These are phyloP conservation scores for Malassezia pachydermatis DNA, from an alignment of 1,284 basidiomycete species.

Conservation along the genomic window DNA sequence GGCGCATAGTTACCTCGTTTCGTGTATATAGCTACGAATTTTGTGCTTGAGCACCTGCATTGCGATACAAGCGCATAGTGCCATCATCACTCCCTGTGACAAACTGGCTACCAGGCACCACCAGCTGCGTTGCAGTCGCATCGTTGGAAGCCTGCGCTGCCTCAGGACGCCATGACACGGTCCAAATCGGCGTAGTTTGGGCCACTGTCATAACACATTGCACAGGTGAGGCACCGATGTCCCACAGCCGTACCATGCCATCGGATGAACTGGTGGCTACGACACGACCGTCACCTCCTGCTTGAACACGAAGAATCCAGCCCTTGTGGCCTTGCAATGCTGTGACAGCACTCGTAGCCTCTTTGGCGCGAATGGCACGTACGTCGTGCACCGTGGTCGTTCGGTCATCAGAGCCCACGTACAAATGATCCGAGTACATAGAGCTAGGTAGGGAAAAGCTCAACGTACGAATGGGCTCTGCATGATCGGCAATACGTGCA, in stretches of 20 bases:
- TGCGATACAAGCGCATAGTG: conserved; percentile 8
- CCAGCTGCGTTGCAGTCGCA: neutral
- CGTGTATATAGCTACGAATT: neutral
- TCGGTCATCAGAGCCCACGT: conserved; percentile 14
- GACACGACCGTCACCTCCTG: conserved; percentile 12
- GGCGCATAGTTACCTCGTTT: neutral
- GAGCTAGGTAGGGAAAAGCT: conserved; percentile 5
- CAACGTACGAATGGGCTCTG: conserved; percentile 11
- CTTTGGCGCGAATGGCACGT: neutral
- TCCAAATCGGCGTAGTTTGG: conserved; percentile 9
- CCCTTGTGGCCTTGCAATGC: conserved; percentile 15
- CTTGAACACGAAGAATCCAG: conserved; percentile 13
- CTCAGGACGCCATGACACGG: conserved; percentile 7
- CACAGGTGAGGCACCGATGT: conserved; percentile 11
- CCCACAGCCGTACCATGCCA: conserved; percentile 8
- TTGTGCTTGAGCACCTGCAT: conserved; percentile 12
- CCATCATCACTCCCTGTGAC: conserved; percentile 11
- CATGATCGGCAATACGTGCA: conserved; percentile 7
- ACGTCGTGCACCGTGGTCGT: conserved; percentile 13
- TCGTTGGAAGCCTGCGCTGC: neutral
- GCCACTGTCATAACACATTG: conserved; percentile 1
- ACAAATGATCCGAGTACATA: conserved; percentile 5
- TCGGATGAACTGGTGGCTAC: conserved; percentile 14
- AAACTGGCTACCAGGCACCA: conserved; percentile 4
- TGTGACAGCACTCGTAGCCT: neutral